Percentiles rank a stretch among this genome's conserved stretches.
Conservation (phyloP, 2,329 filamentous ascomycete genomes). For the Chaetothyriales sp. region DNA sequence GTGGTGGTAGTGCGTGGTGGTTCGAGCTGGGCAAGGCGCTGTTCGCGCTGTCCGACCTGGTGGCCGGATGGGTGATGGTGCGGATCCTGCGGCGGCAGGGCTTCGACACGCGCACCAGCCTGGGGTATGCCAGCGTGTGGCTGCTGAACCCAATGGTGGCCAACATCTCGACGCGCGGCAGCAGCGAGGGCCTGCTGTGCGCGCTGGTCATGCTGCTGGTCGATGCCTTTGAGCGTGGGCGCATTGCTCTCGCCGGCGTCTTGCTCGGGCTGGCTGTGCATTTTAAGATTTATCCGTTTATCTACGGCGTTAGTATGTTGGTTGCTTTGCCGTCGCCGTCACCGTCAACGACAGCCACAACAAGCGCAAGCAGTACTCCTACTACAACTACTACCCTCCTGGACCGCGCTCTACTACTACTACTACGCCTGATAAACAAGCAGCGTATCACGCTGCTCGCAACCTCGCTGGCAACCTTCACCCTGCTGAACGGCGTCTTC, state of each 20-base stretch:
- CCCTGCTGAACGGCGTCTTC: slow-evolving; percentile 61
- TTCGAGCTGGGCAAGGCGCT: slow-evolving; percentile 79
- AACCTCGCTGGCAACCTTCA: slow-evolving; percentile 58
- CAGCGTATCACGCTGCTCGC: slow-evolving; percentile 27
- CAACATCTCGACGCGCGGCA: slow-evolving; percentile 86
- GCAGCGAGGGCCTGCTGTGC: slow-evolving; percentile 77
- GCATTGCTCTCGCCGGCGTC: slow-evolving; percentile 51
- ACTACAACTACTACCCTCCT: slow-evolving; percentile 7
- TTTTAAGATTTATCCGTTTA: slow-evolving; percentile 98
- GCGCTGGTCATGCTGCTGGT: slow-evolving; percentile 69
- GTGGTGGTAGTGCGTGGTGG: slow-evolving; percentile 32
- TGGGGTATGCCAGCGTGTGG: slow-evolving; percentile 77
- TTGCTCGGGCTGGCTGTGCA: slow-evolving; percentile 76
- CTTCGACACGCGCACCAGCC: slow-evolving; percentile 41
- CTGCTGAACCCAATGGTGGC: slow-evolving; percentile 96
- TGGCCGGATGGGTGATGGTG: slow-evolving; percentile 67
- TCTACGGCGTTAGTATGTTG: slow-evolving; percentile 55
- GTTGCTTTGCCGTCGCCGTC: slow-evolving; percentile 27
- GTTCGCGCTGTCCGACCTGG: slow-evolving; percentile 68
- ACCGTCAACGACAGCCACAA: not conserved
- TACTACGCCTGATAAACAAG: slow-evolving; percentile 24
- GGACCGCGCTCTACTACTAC: too few relatives aligned
- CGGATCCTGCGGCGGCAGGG: slow-evolving; percentile 35
- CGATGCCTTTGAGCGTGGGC: slow-evolving; percentile 58
- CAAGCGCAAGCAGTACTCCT: slow-evolving; percentile 1